These are phyloP conservation scores for Thoreauomyces humboldtii DNA, from an alignment of 192 early-diverging fungal species.

Conservation along the genomic window DNA sequence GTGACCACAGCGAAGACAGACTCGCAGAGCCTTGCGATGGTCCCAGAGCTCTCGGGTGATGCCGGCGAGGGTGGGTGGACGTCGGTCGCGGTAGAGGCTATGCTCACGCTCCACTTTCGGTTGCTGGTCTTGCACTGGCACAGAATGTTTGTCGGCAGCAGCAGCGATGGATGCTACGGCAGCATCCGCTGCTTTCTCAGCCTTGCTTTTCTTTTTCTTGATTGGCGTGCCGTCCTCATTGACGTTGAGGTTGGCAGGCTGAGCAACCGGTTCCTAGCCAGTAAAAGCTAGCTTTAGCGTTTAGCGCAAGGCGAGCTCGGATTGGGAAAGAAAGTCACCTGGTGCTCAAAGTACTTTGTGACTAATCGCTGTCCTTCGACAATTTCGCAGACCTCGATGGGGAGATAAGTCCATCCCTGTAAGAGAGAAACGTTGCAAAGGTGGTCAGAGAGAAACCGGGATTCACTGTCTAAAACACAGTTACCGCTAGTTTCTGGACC, in stretches of 20 bases:
- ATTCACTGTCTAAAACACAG: no score
- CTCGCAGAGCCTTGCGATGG: background rate
- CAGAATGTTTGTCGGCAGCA: background rate
- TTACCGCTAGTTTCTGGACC: constrained; percentile 6
- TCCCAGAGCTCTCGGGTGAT: background rate
- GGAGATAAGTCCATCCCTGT: constrained; percentile 15
- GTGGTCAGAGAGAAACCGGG: no score
- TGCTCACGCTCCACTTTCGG: constrained; percentile 3
- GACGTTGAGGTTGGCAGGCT: background rate
- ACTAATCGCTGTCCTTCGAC: constrained; percentile 1
- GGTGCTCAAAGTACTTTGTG: background rate
- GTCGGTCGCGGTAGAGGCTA: background rate
- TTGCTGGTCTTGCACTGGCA: no score
- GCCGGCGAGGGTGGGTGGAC: background rate
- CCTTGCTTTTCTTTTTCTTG: background rate
- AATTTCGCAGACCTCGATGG: constrained; percentile 20
- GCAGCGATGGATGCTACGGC: background rate
- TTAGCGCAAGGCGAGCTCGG: no score
- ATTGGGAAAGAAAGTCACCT: no score
- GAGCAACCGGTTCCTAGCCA: no score
- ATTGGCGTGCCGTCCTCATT: background rate
- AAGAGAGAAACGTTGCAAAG: background rate
- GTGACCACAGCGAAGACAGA: constrained; percentile 26
- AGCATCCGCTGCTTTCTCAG: background rate
- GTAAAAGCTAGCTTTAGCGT: no score